Conservation (phyloP, 306 rosid genomes). For the Acmispon strigosus region DNA sequence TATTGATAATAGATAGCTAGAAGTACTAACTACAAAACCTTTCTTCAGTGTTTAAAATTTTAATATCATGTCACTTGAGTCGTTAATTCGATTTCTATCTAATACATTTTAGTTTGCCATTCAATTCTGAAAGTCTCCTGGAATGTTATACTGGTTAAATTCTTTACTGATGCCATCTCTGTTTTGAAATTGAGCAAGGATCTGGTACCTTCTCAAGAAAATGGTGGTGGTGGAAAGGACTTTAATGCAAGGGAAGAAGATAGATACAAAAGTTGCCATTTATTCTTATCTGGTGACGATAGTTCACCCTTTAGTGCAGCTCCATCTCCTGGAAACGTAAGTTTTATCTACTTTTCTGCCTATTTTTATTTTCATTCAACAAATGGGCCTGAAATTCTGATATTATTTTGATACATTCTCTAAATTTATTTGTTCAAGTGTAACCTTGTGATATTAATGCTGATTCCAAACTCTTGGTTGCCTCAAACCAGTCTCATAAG, state of each 20-base stretch:
- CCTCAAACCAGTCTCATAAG: neutral
- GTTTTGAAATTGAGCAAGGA: conserved; percentile 38
- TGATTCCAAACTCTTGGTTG: neutral
- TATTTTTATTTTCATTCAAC: neutral
- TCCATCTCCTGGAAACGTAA: conserved; percentile 66
- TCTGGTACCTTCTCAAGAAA: conserved; percentile 21
- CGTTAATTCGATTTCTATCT: neutral
- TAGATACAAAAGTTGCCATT: conserved; percentile 42
- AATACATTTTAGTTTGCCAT: neutral
- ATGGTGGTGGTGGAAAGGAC: conserved; percentile 16
- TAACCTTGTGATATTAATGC: neutral
- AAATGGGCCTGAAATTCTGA: neutral
- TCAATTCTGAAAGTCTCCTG: neutral
- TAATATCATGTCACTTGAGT: neutral
- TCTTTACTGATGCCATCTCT: conserved; percentile 21
- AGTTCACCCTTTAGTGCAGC: conserved; percentile 34
- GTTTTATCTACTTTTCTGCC: conserved; percentile 6
- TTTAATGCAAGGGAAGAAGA: conserved; percentile 40
- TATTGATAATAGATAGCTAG: neutral
- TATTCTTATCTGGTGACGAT: conserved; percentile 68
- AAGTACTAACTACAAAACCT: neutral
- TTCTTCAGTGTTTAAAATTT: neutral
- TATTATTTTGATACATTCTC: neutral
- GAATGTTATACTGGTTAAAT: neutral
- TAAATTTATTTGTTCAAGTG: neutral